These are phyloP conservation scores for Ophiocordyceps australis DNA, from an alignment of 2,329 filamentous ascomycete species.

Conservation along the genomic window DNA sequence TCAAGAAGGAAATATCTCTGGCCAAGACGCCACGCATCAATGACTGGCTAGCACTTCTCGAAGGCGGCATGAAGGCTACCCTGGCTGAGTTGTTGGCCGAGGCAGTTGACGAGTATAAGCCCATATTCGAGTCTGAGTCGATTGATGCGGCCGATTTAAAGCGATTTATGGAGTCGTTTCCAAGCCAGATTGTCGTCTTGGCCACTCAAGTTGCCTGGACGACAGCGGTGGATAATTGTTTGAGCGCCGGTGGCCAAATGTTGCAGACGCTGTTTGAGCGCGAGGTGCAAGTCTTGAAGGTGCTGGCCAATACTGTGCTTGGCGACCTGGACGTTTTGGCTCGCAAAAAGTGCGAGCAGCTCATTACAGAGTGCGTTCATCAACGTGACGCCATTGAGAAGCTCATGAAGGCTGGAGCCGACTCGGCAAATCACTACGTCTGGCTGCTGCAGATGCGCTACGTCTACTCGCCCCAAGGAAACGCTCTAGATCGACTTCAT, in stretches of 20 bases:
- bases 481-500: conserved; percentile 63
- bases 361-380: conserved; percentile 97
- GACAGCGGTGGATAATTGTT: conserved; percentile 59
- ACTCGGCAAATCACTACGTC: conserved; percentile 60
- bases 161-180: conserved; percentile 68
- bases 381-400: conserved; percentile 88
- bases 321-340: conserved; percentile 74
- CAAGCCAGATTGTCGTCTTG: conserved; percentile 88
- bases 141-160: conserved; percentile 56
- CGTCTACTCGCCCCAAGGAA: conserved; percentile 67
- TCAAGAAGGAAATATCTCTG: conserved; percentile 85
- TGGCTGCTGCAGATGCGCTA: conserved; percentile 98
- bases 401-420: conserved; percentile 58
- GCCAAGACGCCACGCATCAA: conserved; percentile 94
- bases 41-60: conserved; percentile 90
- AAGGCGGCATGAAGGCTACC: conserved; percentile 85
- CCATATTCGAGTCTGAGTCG: conserved; percentile 53
- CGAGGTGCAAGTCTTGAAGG: conserved; percentile 67
- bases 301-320: conserved; percentile 77
- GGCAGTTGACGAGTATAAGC: conserved; percentile 65
- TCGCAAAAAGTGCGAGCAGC: conserved; percentile 92
- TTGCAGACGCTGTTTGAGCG: conserved; percentile 59
- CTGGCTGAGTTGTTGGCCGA: conserved; percentile 81
- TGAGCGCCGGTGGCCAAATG: conserved; percentile 52
- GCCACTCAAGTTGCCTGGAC: conserved; percentile 93